Evolutionary conservation across 352 stramenopile species (phyloP).

Genomic region (Globisporangium irregulare): DNA sequence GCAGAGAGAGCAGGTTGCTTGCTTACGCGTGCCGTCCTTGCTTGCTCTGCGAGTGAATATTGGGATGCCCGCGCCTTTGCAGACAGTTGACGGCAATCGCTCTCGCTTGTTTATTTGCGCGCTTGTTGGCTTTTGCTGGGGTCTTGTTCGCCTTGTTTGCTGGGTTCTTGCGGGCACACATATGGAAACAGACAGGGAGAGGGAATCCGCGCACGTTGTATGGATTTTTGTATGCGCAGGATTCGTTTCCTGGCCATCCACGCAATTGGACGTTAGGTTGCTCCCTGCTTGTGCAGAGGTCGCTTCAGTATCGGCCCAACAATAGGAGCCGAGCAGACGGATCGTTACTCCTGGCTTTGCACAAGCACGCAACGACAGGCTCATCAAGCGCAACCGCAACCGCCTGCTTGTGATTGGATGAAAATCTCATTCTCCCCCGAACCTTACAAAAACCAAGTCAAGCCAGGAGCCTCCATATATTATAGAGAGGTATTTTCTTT

Average conservation of each 20-base stretch:
- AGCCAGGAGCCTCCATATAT: too few relatives aligned
- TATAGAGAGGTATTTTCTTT: background rate
- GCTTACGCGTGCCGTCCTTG: conserved; percentile 1
- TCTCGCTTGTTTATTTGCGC: conserved; percentile 11
- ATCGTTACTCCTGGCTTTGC: conserved; percentile 8
- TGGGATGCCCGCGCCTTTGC: background rate
- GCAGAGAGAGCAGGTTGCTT: background rate
- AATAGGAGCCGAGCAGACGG: background rate
- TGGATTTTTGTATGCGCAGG: conserved; percentile 10
- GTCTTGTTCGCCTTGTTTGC: background rate
- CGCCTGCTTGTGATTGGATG: too few relatives aligned
- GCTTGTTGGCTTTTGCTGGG: conserved; percentile 10
- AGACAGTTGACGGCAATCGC: background rate
- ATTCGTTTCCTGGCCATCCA: conserved; percentile 8
- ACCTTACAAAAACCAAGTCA: background rate
- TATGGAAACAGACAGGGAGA: background rate
- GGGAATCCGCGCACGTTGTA: background rate
- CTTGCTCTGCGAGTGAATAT: background rate
- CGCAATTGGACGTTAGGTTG: conserved; percentile 8
- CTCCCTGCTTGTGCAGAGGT: background rate
- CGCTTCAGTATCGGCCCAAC: background rate
- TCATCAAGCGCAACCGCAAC: background rate
- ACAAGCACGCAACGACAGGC: conserved; percentile 4
- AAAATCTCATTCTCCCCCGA: background rate
- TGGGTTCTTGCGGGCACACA: conserved; percentile 4